phyloP scores from a whole-genome alignment of 2,329 filamentous ascomycete species.

The Fusarium duplospermum region DNA sequence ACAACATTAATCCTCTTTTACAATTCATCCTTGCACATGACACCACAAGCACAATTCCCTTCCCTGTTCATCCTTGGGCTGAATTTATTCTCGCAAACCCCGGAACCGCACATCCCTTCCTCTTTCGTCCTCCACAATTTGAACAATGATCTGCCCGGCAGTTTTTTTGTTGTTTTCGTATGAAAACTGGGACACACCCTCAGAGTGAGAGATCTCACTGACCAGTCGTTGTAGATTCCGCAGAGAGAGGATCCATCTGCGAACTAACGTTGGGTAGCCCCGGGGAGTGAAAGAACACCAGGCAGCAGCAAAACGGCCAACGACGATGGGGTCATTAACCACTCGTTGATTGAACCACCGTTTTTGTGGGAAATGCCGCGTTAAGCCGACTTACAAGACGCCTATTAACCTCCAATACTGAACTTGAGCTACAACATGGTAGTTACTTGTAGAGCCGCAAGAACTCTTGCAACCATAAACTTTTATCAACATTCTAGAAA shows the following conservation, averaged over 20 bases:
- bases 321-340: background rate
- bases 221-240: background rate
- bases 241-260: background rate
- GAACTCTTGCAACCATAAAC: background rate
- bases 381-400: background rate
- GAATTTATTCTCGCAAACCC: background rate
- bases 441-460: background rate
- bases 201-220: background rate
- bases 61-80: background rate
- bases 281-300: too few relatives aligned
- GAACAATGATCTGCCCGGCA: background rate
- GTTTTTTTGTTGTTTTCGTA: background rate
- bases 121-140: background rate
- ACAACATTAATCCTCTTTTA: background rate
- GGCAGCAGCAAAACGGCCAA: constrained; percentile 33
- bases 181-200: constrained; percentile 2
- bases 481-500: background rate
- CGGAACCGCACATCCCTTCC: constrained; percentile 20
- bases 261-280: constrained; percentile 1
- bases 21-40: constrained; percentile 16
- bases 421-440: background rate
- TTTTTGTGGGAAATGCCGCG: background rate
- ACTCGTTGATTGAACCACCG: background rate
- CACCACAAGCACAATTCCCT: constrained; percentile 1
- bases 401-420: background rate